Evolutionary conservation across 768 basidiomycete genomes (phyloP).

Genomic region (Sporobolomyces pararoseus): DNA sequence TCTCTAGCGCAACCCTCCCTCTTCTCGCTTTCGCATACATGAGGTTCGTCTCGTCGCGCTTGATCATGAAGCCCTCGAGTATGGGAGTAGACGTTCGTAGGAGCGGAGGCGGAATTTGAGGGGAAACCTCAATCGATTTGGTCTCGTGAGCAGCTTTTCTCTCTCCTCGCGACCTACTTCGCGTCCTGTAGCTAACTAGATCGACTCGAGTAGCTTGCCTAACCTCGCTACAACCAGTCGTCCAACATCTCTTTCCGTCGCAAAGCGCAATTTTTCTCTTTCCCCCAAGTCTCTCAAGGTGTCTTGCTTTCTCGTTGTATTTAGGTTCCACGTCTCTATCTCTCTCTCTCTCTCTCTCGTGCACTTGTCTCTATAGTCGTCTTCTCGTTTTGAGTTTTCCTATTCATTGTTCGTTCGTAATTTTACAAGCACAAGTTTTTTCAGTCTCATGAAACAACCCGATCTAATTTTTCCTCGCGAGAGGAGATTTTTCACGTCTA

Average conservation of each 20-base stretch:
- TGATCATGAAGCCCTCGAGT: not conserved
- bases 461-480: no score
- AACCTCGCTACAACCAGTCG: no score
- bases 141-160: slow-evolving; percentile 6
- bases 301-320: no score
- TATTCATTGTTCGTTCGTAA: slow-evolving; percentile 5
- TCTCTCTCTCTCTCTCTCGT: no score
- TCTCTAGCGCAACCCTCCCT: not conserved
- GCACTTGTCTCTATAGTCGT: not conserved
- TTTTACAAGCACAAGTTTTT: no score
- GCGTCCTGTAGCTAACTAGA: not conserved
- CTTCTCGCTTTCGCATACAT: slow-evolving; percentile 21
- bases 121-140: not conserved
- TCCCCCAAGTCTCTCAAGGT: no score
- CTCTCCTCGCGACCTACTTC: not conserved
- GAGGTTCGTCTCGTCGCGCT: not conserved
- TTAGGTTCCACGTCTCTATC: no score
- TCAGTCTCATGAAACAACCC: no score
- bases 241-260: no score
- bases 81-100: slow-evolving; percentile 6
- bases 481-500: no score
- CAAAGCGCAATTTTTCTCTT: no score
- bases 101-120: slow-evolving; percentile 14
- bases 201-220: not conserved
- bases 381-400: not conserved